Evolutionary conservation across 2,329 filamentous ascomycete genomes (phyloP), one percentile per base, ranked within the genome.

Genomic region (Tolypocladium guangdongense): DNA sequence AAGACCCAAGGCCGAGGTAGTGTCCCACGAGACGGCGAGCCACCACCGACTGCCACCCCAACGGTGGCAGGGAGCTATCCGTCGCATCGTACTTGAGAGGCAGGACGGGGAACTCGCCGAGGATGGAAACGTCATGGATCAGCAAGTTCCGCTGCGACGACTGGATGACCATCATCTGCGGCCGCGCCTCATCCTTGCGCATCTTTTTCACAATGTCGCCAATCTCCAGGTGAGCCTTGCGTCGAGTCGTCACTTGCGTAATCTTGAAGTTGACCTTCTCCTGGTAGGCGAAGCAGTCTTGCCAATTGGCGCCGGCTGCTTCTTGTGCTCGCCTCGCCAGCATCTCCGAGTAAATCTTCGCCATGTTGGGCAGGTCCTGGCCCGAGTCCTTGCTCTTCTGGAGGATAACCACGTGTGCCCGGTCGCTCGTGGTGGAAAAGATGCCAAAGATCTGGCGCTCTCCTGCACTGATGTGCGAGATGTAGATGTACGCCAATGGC

Each of bases 381-480:
- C 74, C 78, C 7, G 82, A 79, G 60, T 96, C 91, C 60, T 85
- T 86, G 47, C 80, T 84, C 63, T 86, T 87, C 65, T 93, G 91
- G 38, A 96, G 78, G n/a, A 96, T 86, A 50, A 97, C 78, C 50
- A 99, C 82, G 62, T 96, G 83, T 0, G 91, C 93, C 62, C 93
- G 84, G 14, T 84, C 79, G 58, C 81, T 86, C 0, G 82, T 82
- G 0, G 90, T 92, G 0, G 92, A 97, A 69, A 99, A 96, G 6
- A 99, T 68, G 1, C 90, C 91, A 67, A 96, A 97, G 51, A 99
- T 86, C 64, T 99, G 91, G 37, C 90, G 82, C 54, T 99, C 92
- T 3, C 91, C 90, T 14, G 90, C 85, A 46, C 86, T 85, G 63
- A 99, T 87, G 69, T 99, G 93, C 54, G 96, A 96, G 32, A 99